phyloP scores from a whole-genome alignment of 768 basidiomycete genomes.

The Pulveroboletus sp. region DNA sequence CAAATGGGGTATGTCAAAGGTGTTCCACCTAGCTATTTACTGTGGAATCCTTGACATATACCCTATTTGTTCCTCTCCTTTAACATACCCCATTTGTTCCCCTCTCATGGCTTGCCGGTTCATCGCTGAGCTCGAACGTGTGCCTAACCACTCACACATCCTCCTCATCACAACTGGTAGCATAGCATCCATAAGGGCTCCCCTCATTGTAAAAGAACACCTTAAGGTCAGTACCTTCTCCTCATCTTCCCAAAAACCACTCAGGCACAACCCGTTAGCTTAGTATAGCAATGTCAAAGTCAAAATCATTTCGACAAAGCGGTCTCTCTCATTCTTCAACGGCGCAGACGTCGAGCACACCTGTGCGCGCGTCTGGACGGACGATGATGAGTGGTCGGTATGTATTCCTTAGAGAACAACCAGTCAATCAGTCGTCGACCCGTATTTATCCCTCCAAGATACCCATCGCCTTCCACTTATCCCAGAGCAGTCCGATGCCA shows the following conservation, averaged over 20 bases:
- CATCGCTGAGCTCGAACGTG: slow-evolving; percentile 26
- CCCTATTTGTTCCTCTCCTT: no score
- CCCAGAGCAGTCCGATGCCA: slow-evolving; percentile 77
- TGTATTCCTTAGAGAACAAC: slow-evolving; percentile 20
- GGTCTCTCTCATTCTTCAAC: slow-evolving; percentile 74
- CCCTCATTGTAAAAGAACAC: slow-evolving; percentile 79
- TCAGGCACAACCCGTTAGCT: not conserved
- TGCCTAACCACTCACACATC: slow-evolving; percentile 46
- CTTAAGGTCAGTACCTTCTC: slow-evolving; percentile 49
- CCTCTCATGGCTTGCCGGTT: slow-evolving; percentile 17
- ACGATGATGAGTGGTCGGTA: slow-evolving; percentile 92
- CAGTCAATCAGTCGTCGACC: not conserved
- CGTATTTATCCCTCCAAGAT: slow-evolving; percentile 43
- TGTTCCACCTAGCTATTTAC: no score
- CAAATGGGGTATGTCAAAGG: not conserved
- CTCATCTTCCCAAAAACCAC: not conserved
- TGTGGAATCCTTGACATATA: no score
- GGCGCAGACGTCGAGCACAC: slow-evolving; percentile 42
- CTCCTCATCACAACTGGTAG: slow-evolving; percentile 89
- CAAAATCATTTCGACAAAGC: slow-evolving; percentile 78
- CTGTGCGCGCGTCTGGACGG: slow-evolving; percentile 75
- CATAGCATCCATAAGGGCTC: slow-evolving; percentile 91
- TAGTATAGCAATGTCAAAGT: slow-evolving; percentile 75
- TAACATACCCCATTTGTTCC: not conserved
- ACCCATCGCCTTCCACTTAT: slow-evolving; percentile 88